phyloP scores from a whole-genome alignment of 345 rosid species.

The Theobroma cacao region DNA sequence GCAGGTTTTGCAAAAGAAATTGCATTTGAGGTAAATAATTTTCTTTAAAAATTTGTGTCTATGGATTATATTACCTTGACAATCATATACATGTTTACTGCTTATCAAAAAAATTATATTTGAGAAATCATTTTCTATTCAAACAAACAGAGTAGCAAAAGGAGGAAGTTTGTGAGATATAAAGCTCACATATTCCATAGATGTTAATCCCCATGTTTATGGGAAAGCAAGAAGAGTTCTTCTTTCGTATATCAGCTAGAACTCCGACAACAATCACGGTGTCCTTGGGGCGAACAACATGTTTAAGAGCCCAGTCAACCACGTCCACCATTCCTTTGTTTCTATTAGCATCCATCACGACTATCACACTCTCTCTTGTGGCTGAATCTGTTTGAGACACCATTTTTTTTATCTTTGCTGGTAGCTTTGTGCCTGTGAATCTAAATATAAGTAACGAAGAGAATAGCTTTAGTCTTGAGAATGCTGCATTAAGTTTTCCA shows the following conservation, averaged over 20 bases:
- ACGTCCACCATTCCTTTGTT: constrained; percentile 34
- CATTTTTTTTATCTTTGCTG: neutral
- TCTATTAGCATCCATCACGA: constrained; percentile 39
- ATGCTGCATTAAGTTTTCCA: neutral
- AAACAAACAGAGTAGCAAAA: neutral
- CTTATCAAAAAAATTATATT: no score
- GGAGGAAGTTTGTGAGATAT: neutral
- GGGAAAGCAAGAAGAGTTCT: constrained; percentile 39
- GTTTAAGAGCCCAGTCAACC: constrained; percentile 47
- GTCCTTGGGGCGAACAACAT: constrained; percentile 38
- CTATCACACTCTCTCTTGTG: constrained; percentile 22
- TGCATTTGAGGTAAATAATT: no score
- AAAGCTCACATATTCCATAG: constrained; percentile 39
- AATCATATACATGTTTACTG: no score
- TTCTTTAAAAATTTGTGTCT: no score
- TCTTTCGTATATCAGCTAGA: constrained; percentile 28
- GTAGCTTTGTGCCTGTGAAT: neutral
- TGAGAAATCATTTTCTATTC: neutral
- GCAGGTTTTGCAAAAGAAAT: neutral
- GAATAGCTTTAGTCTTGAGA: neutral
- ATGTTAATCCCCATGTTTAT: constrained; percentile 32
- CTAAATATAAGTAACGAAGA: neutral
- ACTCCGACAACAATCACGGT: constrained; percentile 40
- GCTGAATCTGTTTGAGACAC: neutral
- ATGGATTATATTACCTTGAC: no score